Evolutionary conservation across 495 filamentous ascomycete species (phyloP).

Genomic region (Chaetomium cochliodes): DNA sequence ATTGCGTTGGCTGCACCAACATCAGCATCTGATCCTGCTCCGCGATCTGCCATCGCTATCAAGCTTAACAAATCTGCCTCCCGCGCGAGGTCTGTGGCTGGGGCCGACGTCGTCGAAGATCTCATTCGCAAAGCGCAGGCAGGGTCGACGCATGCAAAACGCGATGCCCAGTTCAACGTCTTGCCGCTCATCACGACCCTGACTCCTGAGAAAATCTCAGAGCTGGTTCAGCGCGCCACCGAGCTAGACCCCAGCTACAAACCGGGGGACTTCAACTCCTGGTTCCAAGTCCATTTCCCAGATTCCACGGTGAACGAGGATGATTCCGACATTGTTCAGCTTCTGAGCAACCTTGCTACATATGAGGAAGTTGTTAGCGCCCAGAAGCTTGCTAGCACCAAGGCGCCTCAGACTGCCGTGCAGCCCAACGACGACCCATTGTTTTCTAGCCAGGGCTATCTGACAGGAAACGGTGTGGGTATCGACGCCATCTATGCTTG

Average conservation of each 20-base stretch:
- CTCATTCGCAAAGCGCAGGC: conserved; percentile 3
- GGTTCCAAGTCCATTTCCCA: conserved; percentile 10
- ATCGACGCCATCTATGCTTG: conserved; percentile 23
- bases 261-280: background rate
- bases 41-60: background rate
- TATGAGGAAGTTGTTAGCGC: conserved; percentile 1
- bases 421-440: conserved; percentile 5
- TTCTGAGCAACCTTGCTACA: background rate
- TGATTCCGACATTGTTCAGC: background rate
- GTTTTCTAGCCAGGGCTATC: conserved; percentile 15
- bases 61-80: conserved; percentile 3
- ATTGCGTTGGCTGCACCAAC: background rate
- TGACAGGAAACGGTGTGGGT: conserved; percentile 4
- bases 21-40: background rate
- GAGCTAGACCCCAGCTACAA: background rate
- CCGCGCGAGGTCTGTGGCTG: background rate
- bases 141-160: background rate
- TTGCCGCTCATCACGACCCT: conserved; percentile 1
- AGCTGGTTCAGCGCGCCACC: background rate
- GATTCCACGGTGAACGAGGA: background rate
- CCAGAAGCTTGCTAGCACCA: background rate
- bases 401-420: background rate
- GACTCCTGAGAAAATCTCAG: background rate
- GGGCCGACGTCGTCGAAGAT: background rate
- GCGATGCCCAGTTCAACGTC: conserved; percentile 2